A percentile compares a stretch with the other conserved stretches of the same genome.
Conservation (phyloP, 257 asterid genomes). For the Handroanthus guayacan region DNA sequence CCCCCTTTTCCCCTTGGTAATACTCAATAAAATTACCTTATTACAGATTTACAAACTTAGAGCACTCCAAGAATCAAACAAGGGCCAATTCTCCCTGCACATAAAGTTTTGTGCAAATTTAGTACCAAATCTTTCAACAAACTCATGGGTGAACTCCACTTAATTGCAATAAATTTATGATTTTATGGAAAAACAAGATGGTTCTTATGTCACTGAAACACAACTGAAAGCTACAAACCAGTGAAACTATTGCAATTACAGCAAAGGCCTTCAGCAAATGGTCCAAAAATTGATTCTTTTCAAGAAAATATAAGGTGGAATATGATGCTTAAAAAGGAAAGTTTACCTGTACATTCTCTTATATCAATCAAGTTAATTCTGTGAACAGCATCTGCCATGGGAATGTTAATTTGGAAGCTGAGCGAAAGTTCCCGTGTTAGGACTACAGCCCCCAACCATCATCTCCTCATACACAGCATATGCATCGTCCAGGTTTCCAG, state of each 20-base stretch:
- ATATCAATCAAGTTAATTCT: slow-evolving; percentile 11
- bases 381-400: background rate
- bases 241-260: background rate
- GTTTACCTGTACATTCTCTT: slow-evolving; percentile 39
- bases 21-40: slow-evolving; percentile 4
- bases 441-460: slow-evolving; percentile 86
- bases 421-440: slow-evolving; percentile 84
- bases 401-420: slow-evolving; percentile 76
- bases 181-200: background rate
- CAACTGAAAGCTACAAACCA: background rate
- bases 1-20: background rate
- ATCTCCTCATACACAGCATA: slow-evolving; percentile 85
- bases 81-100: slow-evolving; percentile 35
- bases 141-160: background rate
- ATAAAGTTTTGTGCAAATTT: slow-evolving; percentile 21
- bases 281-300: background rate
- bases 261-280: background rate
- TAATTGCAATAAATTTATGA: background rate
- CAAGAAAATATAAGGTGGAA: background rate
- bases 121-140: slow-evolving; percentile 17
- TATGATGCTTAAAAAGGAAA: slow-evolving; percentile 19
- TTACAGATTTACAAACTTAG: slow-evolving; percentile 28
- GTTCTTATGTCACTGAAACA: background rate
- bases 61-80: slow-evolving; percentile 17
- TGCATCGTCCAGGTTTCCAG: slow-evolving; percentile 78